phyloP scores from a whole-genome alignment of 352 stramenopile genomes.

The Thalassiosira mediterranea region DNA sequence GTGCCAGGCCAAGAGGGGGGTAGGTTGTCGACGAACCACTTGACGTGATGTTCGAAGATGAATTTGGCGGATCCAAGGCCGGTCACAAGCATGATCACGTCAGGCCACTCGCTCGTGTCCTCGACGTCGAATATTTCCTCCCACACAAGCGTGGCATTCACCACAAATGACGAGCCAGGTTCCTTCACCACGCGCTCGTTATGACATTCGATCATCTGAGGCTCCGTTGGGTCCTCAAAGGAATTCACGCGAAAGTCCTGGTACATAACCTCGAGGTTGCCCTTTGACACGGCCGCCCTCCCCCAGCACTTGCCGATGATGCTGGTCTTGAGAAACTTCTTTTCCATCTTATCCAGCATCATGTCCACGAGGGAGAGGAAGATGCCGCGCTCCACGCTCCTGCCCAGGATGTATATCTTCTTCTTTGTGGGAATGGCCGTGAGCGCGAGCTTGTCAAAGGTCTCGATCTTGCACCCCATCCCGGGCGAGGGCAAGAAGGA shows the following conservation, averaged over 20 bases:
- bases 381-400: constrained; percentile 37
- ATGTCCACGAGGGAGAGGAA: constrained; percentile 47
- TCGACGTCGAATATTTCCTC: constrained; percentile 44
- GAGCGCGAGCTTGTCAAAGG: constrained; percentile 25
- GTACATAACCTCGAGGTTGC: constrained; percentile 43
- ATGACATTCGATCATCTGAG: constrained; percentile 42
- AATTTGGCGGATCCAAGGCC: constrained; percentile 11
- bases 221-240: constrained; percentile 20
- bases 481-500: constrained; percentile 27
- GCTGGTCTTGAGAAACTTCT: constrained; percentile 17
- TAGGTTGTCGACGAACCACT: constrained; percentile 33
- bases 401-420: constrained; percentile 65
- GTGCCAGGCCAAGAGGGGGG: constrained; percentile 33
- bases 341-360: constrained; percentile 25
- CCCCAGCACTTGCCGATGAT: constrained; percentile 46
- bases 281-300: constrained; percentile 22
- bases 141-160: constrained; percentile 43
- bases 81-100: constrained; percentile 31
- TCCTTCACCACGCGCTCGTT: constrained; percentile 46
- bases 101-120: constrained; percentile 21
- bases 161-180: constrained; percentile 29
- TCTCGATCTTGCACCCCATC: constrained; percentile 49
- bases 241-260: constrained; percentile 35
- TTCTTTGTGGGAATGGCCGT: constrained; percentile 42
- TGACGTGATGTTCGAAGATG: constrained; percentile 21